A percentile compares a stretch with the other conserved stretches of the same genome.
Evolutionary conservation across 192 early-diverging fungal genomes (phyloP).

Genomic region (Coemansia reversa): DNA sequence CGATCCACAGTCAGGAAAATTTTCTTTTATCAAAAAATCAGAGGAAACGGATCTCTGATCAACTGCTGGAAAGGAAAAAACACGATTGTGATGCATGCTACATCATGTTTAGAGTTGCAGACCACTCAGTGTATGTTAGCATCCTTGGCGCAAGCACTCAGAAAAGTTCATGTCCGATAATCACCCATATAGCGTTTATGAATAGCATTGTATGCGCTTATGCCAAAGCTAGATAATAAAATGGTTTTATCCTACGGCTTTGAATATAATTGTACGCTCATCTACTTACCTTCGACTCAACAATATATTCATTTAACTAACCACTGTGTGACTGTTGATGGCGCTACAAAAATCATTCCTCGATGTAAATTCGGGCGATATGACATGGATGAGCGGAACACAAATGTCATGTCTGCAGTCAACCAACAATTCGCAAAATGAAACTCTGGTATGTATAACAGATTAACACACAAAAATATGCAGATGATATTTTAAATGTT

Average conservation of each 20-base stretch:
- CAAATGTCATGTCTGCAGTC: slow-evolving; percentile 23
- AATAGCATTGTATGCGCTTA: not conserved
- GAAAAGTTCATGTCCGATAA: not conserved
- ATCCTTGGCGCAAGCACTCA: too few species aligned
- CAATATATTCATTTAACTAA: not conserved
- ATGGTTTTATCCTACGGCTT: not conserved
- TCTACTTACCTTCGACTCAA: not conserved
- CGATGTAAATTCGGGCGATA: slow-evolving; percentile 20
- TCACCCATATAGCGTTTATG: not conserved
- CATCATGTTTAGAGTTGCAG: too few species aligned
- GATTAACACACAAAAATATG: not conserved
- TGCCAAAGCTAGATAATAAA: not conserved
- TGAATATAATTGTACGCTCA: not conserved
- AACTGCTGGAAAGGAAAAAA: not conserved
- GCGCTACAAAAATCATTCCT: slow-evolving; percentile 45
- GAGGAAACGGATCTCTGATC: not conserved
- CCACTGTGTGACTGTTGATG: slow-evolving; percentile 3
- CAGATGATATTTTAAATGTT: not conserved
- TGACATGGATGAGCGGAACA: slow-evolving; percentile 19
- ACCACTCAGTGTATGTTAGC: too few species aligned
- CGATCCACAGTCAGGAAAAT: slow-evolving; percentile 2
- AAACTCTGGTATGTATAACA: slow-evolving; percentile 31
- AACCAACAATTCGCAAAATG: slow-evolving; percentile 36
- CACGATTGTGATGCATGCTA: too few species aligned
- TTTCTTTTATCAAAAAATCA: slow-evolving; percentile 6